phyloP scores from a whole-genome alignment of 208 protist genomes.

The Endotrypanum monterogeii region DNA sequence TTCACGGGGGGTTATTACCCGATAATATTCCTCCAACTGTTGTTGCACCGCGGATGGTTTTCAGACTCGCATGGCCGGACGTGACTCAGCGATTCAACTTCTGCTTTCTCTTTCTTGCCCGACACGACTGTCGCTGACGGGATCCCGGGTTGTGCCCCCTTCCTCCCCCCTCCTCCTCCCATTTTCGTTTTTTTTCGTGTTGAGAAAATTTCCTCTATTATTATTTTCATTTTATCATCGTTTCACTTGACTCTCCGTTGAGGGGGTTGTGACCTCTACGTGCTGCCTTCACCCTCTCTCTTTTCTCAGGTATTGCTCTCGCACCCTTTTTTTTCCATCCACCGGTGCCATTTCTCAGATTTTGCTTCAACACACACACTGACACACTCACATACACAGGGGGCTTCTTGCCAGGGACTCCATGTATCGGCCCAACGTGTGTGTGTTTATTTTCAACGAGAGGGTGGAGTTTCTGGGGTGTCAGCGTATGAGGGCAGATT shows the following conservation, averaged over 20 bases:
- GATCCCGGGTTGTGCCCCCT: neutral
- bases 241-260: neutral
- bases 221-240: neutral
- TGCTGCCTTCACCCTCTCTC: neutral
- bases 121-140: neutral
- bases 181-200: too few relatives aligned
- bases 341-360: neutral
- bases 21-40: neutral
- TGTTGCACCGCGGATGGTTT: neutral
- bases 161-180: neutral
- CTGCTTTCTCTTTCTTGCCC: neutral
- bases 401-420: neutral
- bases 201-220: too few relatives aligned
- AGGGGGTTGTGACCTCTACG: too few relatives aligned
- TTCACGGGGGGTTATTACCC: neutral
- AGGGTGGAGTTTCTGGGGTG: conserved; percentile 63
- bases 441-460: conserved; percentile 78
- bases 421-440: conserved; percentile 88
- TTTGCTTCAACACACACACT: neutral
- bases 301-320: neutral
- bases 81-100: neutral
- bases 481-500: conserved; percentile 37
- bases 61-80: neutral
- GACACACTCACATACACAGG: neutral
- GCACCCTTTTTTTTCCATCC: neutral